Percentiles rank a stretch among this genome's conserved stretches.
Conservation (phyloP, 2,329 filamentous ascomycete genomes). For the Fusarium piperis region DNA sequence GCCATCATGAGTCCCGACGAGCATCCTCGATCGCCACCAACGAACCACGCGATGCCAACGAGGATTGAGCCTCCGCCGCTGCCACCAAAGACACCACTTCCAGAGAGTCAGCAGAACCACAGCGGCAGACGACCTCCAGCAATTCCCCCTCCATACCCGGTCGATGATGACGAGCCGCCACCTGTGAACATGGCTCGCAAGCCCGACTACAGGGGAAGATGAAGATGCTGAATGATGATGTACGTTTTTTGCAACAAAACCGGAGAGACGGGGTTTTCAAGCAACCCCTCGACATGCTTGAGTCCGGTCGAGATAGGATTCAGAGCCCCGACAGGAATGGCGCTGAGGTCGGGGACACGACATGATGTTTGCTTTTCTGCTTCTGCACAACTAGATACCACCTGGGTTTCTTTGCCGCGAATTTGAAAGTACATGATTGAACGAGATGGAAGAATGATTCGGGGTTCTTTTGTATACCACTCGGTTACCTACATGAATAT, state of each 20-base stretch:
- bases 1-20: slow-evolving; percentile 70
- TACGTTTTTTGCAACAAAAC: neutral
- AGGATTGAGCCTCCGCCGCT: slow-evolving; percentile 73
- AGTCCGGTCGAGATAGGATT: neutral
- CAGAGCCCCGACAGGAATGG: slow-evolving; percentile 15
- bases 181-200: slow-evolving; percentile 87
- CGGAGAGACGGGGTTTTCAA: neutral
- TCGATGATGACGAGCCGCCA: slow-evolving; percentile 83
- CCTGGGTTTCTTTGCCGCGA: slow-evolving; percentile 30
- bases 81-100: slow-evolving; percentile 80
- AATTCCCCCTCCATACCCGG: slow-evolving; percentile 76
- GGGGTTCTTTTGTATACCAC: slow-evolving; percentile 5
- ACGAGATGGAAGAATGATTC: slow-evolving; percentile 8
- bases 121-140: slow-evolving; percentile 47
- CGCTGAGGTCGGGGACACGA: slow-evolving; percentile 20
- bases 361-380: slow-evolving; percentile 14
- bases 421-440: slow-evolving; percentile 8
- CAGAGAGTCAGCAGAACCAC: slow-evolving; percentile 54
- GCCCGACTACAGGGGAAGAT: slow-evolving; percentile 72
- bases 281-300: neutral
- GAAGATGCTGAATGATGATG: neutral
- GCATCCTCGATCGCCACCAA: slow-evolving; percentile 54
- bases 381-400: slow-evolving; percentile 38
- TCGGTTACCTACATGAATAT: neutral
- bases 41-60: slow-evolving; percentile 46